Evolutionary conservation across 1,284 basidiomycete species (phyloP).

Genomic region (Papiliotrema nemorosa): DNA sequence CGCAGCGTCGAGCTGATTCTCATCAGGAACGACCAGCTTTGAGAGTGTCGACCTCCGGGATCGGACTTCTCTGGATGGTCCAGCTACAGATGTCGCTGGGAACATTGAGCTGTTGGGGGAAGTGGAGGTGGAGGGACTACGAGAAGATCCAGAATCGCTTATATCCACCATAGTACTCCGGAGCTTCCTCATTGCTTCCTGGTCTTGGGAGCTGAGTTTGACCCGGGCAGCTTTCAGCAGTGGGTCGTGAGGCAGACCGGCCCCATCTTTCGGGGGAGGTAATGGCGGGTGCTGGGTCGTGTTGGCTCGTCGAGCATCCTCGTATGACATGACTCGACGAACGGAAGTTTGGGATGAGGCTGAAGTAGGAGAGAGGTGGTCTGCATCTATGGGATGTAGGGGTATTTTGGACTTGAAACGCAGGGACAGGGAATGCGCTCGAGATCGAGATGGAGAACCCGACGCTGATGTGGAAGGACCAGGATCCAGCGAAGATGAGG

Average conservation of each 20-base stretch:
- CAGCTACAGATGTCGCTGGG: neutral
- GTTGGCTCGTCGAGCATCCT: neutral
- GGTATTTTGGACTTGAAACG: no score
- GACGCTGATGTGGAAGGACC: no score
- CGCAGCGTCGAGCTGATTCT: neutral
- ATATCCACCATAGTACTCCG: conserved; percentile 26
- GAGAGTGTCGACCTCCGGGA: conserved; percentile 24
- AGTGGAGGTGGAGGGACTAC: neutral
- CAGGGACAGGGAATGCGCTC: no score
- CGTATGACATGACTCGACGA: neutral
- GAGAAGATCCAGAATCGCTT: conserved; percentile 11
- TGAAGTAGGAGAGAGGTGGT: neutral
- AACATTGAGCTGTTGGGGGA: conserved; percentile 18
- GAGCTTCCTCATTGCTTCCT: conserved; percentile 38
- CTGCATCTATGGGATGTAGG: no score
- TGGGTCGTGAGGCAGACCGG: conserved; percentile 3
- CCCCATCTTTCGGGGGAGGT: conserved; percentile 4
- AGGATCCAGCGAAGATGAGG: no score
- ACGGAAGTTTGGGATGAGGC: neutral
- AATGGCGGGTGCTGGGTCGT: conserved; percentile 2
- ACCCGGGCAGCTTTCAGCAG: conserved; percentile 28
- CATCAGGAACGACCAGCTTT: neutral
- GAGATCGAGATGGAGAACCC: no score
- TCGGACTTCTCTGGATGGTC: conserved; percentile 1
- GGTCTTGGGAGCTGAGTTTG: conserved; percentile 31